Evolutionary conservation across 345 rosid genomes (phyloP), one percentile per base, ranked within the genome.

Genomic region (Acer campestre): DNA sequence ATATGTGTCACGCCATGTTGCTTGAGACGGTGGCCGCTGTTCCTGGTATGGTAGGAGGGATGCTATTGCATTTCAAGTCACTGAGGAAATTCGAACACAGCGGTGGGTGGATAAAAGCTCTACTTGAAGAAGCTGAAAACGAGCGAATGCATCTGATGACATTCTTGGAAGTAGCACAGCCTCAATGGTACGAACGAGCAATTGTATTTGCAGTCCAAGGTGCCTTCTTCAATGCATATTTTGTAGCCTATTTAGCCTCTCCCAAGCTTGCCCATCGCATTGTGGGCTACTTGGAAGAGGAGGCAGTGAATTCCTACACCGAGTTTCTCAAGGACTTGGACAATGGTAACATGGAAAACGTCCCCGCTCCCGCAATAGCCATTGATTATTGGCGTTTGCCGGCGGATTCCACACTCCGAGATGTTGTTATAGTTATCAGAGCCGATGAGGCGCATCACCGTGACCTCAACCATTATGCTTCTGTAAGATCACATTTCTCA

Each of bases 141-240:
- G 90, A 90, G 86, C 84, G 92, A 22, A 88, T 90, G 92, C 92
- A 90, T 75, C 86, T 90, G 56, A 88, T 90, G 92, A 90, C 90
- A 62, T 88, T 90, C 86, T 79, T 87, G 56, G 91, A 88, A 68
- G 29, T 88, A 27, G 85, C 91, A 11, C 59, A 84, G 58, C 94
- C 94, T 46, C 62, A 82, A 71, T 87, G 90, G 94, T 86, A 84
- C 62, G 92, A 90, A 66, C 81, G 94, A 0, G 90, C 88, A 1
- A 76, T 90, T 13, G 89, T 90, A 29, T 72, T 90, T n/a, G 82
- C 87, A 0, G 94, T 90, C 25, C 90, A 88, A 71, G 94, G 90
- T 35, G 84, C 80, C 7, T 88, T 90, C 85, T 75, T 88, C 81
- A 90, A 90, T 46, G 89, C 87, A 9, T 90, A 90, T 64, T 90